Conservation (phyloP, 2,329 filamentous ascomycete species). For the Teratosphaeria destructans region DNA sequence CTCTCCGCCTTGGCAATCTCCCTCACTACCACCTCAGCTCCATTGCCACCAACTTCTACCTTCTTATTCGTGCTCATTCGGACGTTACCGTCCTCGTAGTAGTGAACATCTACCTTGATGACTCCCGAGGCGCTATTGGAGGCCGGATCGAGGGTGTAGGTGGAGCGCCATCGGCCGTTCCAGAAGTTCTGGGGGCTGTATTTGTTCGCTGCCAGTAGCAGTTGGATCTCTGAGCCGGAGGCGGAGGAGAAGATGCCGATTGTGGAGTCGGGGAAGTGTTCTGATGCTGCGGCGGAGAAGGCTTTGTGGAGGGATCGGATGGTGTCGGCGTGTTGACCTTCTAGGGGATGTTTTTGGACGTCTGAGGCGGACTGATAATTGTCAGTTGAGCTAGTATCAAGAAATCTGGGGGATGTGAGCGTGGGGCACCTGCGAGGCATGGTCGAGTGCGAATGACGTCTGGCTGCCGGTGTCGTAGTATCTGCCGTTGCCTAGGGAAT, state of each 20-base stretch:
- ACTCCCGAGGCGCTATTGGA: constrained; percentile 60
- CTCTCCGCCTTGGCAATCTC: constrained; percentile 74
- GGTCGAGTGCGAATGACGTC: constrained; percentile 82
- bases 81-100: constrained; percentile 98
- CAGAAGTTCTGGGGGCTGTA: constrained; percentile 98
- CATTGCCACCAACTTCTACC: constrained; percentile 41
- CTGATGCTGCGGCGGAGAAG: constrained; percentile 63
- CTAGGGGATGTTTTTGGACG: constrained; percentile 67
- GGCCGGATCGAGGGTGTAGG: constrained; percentile 69
- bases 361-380: constrained; percentile 61
- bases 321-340: constrained; percentile 66
- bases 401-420: background rate
- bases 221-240: constrained; percentile 63
- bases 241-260: constrained; percentile 75
- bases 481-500: constrained; percentile 64
- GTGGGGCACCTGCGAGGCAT: constrained; percentile 56
- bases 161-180: constrained; percentile 93
- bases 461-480: constrained; percentile 88
- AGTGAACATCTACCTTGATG: constrained; percentile 93
- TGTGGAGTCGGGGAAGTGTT: constrained; percentile 78
- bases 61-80: constrained; percentile 82
- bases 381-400: constrained; percentile 1
- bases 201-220: constrained; percentile 86
- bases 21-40: constrained; percentile 59
- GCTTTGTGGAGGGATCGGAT: constrained; percentile 77